A percentile compares a stretch with the other conserved stretches of the same genome.
Conservation (phyloP, 225 moss, liverwort and hornwort genomes). For the Thuidium tamariscinum region DNA sequence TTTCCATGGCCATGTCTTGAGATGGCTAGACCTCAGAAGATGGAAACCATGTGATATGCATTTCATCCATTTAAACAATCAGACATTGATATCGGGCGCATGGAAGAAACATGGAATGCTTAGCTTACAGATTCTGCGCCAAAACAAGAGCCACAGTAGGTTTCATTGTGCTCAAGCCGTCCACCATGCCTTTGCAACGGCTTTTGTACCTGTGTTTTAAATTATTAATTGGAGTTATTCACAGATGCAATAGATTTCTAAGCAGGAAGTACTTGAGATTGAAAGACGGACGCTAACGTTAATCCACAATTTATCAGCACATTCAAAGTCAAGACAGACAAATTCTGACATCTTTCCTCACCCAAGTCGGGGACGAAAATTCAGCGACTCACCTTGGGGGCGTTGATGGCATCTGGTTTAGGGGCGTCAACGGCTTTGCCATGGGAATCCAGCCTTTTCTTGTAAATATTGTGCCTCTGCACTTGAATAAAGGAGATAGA, state of each 20-base stretch:
- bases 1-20: neutral
- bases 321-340: neutral
- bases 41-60: neutral
- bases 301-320: neutral
- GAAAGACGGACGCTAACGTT: neutral
- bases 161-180: slow-evolving; percentile 80
- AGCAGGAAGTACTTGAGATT: neutral
- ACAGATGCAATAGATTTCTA: neutral
- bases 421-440: slow-evolving; percentile 74
- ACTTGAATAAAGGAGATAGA: neutral
- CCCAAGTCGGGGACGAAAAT: neutral
- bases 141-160: slow-evolving; percentile 98
- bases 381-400: slow-evolving; percentile 50
- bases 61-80: neutral
- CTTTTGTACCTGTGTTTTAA: slow-evolving; percentile 59
- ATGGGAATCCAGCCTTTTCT: slow-evolving; percentile 64
- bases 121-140: slow-evolving; percentile 75
- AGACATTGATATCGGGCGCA: neutral
- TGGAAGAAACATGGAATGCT: neutral
- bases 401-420: slow-evolving; percentile 71
- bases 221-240: neutral
- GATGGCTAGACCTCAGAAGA: neutral
- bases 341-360: neutral
- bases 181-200: slow-evolving; percentile 97
- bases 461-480: slow-evolving; percentile 90